These are phyloP conservation scores for Leucoagaricus sp. DNA, from an alignment of 1,284 basidiomycete genomes.

Conservation along the genomic window DNA sequence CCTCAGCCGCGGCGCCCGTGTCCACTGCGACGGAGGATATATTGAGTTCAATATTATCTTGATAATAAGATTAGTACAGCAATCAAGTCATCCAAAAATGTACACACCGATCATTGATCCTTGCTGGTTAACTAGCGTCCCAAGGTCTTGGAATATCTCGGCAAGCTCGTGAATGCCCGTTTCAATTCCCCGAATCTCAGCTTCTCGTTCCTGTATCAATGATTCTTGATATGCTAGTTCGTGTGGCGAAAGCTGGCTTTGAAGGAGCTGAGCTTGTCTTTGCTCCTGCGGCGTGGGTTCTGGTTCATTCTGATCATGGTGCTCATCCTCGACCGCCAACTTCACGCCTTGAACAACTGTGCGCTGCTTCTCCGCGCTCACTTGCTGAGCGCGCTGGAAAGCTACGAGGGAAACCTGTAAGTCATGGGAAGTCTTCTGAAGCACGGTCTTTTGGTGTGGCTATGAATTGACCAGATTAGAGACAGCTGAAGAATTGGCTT, in stretches of 20 bases:
- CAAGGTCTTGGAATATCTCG: constrained; percentile 96
- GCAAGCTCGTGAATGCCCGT: constrained; percentile 95
- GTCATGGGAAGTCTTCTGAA: constrained; percentile 93
- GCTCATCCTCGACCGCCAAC: constrained; percentile 74
- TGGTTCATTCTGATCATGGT: constrained; percentile 34
- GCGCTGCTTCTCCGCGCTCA: constrained; percentile 85
- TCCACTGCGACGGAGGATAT: constrained; percentile 87
- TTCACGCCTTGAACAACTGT: constrained; percentile 83
- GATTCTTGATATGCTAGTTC: constrained; percentile 97
- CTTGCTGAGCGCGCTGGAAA: constrained; percentile 91
- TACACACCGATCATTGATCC: constrained; percentile 89
- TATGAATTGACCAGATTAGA: constrained; percentile 26
- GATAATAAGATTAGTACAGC: not conserved
- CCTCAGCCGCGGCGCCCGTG: constrained; percentile 83
- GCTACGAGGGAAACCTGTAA: constrained; percentile 87
- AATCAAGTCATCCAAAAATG: constrained; percentile 1
- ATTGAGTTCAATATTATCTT: constrained; percentile 97
- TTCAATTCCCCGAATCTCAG: constrained; percentile 96
- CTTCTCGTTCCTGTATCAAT: constrained; percentile 93
- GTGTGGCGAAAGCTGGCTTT: constrained; percentile 78
- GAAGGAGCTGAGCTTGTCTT: constrained; percentile 72
- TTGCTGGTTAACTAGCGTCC: constrained; percentile 93
- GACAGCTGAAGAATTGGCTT: constrained; percentile 5
- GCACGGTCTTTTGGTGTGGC: constrained; percentile 74
- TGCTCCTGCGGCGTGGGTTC: constrained; percentile 46